Evolutionary conservation across 2,329 filamentous ascomycete species (phyloP).

Genomic region (Alternaria gaisen): DNA sequence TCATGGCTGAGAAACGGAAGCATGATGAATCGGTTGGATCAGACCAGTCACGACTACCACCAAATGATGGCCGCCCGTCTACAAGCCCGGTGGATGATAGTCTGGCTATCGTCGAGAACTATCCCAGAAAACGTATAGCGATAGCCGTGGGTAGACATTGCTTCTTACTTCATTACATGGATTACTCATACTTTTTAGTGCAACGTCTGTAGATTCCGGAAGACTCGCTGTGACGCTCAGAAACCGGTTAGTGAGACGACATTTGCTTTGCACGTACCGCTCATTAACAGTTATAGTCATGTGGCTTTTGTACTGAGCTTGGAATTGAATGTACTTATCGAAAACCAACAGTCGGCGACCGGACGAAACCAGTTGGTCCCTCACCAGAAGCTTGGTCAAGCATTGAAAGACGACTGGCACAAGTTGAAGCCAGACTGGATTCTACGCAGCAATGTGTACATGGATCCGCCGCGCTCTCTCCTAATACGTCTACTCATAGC

Average conservation of each 20-base stretch:
- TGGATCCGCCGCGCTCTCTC: constrained; percentile 26
- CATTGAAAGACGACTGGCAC: constrained; percentile 35
- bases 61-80: constrained; percentile 12
- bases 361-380: constrained; percentile 22
- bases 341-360: constrained; percentile 33
- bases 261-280: not conserved
- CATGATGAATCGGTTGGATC: constrained; percentile 8
- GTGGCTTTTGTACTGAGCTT: constrained; percentile 36
- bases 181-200: constrained; percentile 27
- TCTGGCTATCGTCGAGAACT: constrained; percentile 27
- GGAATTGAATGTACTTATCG: constrained; percentile 42
- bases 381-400: constrained; percentile 31
- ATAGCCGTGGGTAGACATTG: not conserved
- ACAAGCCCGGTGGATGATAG: constrained; percentile 19
- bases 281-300: not conserved
- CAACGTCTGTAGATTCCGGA: constrained; percentile 41
- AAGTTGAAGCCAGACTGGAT: constrained; percentile 35
- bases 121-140: constrained; percentile 20
- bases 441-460: constrained; percentile 27
- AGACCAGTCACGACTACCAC: constrained; percentile 10
- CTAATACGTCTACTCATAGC: constrained; percentile 26
- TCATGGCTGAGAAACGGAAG: constrained; percentile 33
- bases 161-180: constrained; percentile 8
- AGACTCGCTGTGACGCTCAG: constrained; percentile 40
- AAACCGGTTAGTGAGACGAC: constrained; percentile 23